Evolutionary conservation across 2,329 filamentous ascomycete species (phyloP), one percentile per base, ranked within the genome.

Genomic region (Arthrobotrys conoides): DNA sequence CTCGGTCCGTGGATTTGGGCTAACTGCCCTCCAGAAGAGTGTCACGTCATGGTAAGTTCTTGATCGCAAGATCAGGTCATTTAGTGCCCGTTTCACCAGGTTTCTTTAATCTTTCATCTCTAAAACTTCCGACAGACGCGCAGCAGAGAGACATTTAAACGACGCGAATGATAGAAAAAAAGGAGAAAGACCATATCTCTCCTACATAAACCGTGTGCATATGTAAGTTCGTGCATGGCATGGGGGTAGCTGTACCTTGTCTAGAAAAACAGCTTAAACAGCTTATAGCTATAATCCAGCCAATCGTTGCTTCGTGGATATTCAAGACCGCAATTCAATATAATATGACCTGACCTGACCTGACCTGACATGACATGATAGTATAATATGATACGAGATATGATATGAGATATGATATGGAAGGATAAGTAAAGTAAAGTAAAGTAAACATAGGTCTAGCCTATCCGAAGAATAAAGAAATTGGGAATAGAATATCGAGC

Each of bases 31-130:
- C n/a, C 38, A 24, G 27, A 36, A 41, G 6, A 10, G 33, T 36
- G 66, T 71, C 72, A 76, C 65, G 72, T 57, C 71, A 76, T 76
- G 9, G 68, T 69, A 57, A 70, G 71, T 61, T 44, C 36, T 27
- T 36, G 36, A 20, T 20, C 51, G 10, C 33, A 30, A 27, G 18
- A 67, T 67, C 63, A 67, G 63, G 49, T 53, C 63, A 67, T 67
- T 18, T 38, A 14, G 36, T 24, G 63, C 41, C 63, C 18, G 30
- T 53, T 27, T 33, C 41, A 38, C 27, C 8, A 30, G 51, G 24
- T 9, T 36, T 2, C 9, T 36, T 36, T 1, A 36, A 6, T 10
- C 8, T 10, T 8, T 36, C 5, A 36, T 36, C 33, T 36, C 12
- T 16, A 22, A 55, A 33, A 18, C 5, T 55, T 55, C 51, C 51